Percentiles rank a stretch among this genome's conserved stretches.
Conservation (phyloP, 169 alveolate species). For the Babesia caballi region DNA sequence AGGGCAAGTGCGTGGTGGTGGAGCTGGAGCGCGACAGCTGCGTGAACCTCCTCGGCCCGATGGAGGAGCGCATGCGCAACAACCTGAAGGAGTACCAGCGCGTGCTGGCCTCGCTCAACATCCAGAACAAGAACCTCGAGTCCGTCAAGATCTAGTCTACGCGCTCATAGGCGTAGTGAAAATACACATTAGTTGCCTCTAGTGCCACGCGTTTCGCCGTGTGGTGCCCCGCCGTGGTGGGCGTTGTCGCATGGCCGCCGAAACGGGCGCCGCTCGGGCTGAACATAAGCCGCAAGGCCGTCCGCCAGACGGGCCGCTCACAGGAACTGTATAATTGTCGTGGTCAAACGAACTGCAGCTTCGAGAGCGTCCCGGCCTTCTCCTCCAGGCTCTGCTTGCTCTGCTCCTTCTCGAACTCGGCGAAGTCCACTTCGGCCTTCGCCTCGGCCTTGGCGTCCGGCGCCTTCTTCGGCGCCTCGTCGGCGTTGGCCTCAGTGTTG, state of each 20-base stretch:
- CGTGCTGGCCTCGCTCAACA: conserved; percentile 64
- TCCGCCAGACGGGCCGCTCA: too few species aligned
- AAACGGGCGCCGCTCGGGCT: too few species aligned
- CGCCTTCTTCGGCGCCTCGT: not conserved
- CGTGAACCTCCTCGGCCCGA: conserved; percentile 93
- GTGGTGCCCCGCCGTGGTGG: too few species aligned
- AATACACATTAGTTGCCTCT: too few species aligned
- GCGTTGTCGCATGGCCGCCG: too few species aligned
- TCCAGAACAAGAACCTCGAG: conserved; percentile 39
- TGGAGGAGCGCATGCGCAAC: conserved; percentile 88
- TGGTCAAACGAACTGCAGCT: conserved; percentile 47
- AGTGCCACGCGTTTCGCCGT: too few species aligned
- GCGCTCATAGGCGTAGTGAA: too few species aligned
- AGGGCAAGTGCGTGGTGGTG: conserved; percentile 77
- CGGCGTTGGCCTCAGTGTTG: not conserved
- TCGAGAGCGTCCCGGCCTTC: conserved; percentile 33
- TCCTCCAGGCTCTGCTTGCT: conserved; percentile 24
- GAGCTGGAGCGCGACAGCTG: conserved; percentile 91
- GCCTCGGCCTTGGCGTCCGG: not conserved
- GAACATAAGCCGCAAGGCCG: too few species aligned
- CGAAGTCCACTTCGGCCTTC: conserved; percentile 26
- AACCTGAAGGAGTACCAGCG: conserved; percentile 88
- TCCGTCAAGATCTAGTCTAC: conserved; percentile 24
- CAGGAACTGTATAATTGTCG: not conserved
- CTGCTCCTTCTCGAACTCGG: conserved; percentile 53